Conservation (phyloP, 352 stramenopile genomes). For the Globisporangium irregulare region DNA sequence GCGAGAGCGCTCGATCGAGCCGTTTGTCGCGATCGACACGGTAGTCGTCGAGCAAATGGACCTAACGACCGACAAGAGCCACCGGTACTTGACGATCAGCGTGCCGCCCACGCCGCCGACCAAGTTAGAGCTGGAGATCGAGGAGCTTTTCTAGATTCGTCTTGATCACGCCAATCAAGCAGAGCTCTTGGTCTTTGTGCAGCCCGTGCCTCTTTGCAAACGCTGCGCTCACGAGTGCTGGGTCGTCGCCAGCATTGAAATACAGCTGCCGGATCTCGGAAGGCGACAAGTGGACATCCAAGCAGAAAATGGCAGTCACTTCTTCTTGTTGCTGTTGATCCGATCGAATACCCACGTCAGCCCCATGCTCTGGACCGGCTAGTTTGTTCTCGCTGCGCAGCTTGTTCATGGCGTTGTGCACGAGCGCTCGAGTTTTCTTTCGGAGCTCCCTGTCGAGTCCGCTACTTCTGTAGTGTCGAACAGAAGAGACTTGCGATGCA, state of each 20-base stretch:
- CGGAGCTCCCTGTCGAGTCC: neutral
- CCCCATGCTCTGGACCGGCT: neutral
- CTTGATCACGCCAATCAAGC: slow-evolving; percentile 29
- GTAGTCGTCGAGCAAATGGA: slow-evolving; percentile 72
- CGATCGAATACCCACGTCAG: neutral
- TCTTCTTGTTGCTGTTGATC: neutral
- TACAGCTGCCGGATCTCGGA: slow-evolving; percentile 36
- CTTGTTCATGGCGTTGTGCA: slow-evolving; percentile 5
- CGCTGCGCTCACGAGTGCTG: slow-evolving; percentile 18
- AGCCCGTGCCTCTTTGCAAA: slow-evolving; percentile 35
- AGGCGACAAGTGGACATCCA: slow-evolving; percentile 43
- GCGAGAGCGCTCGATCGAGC: slow-evolving; percentile 27
- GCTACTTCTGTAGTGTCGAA: neutral
- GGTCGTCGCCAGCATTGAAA: slow-evolving; percentile 31
- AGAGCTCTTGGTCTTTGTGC: slow-evolving; percentile 22
- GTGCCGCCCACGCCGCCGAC: slow-evolving; percentile 26
- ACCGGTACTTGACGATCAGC: slow-evolving; percentile 50
- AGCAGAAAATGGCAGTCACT: slow-evolving; percentile 21
- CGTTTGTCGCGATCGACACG: slow-evolving; percentile 58
- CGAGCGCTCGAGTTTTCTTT: slow-evolving; percentile 2
- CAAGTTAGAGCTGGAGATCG: slow-evolving; percentile 57
- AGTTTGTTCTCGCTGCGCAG: neutral
- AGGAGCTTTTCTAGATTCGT: slow-evolving; percentile 63
- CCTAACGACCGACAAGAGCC: slow-evolving; percentile 54
- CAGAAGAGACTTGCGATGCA: slow-evolving; percentile 1